Conservation (phyloP, 352 stramenopile species). For the Phytophthora syringae region DNA sequence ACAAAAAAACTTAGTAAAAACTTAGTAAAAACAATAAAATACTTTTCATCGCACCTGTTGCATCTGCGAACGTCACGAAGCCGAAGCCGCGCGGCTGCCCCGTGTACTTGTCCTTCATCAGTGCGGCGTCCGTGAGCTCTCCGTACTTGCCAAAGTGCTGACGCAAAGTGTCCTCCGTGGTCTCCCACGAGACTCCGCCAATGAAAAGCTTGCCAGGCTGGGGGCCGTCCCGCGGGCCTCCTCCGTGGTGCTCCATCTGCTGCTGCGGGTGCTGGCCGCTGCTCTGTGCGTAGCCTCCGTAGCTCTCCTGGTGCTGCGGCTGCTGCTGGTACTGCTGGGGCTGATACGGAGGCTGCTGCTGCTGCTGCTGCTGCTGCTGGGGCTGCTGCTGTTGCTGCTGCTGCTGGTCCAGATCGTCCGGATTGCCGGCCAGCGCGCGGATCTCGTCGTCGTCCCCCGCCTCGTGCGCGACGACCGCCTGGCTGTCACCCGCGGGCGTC, state of each 20-base stretch:
- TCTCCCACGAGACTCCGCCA: constrained; percentile 92
- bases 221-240: constrained; percentile 32
- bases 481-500: constrained; percentile 4
- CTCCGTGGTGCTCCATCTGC: constrained; percentile 43
- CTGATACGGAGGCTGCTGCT: constrained; percentile 30
- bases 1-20: no score
- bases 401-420: constrained; percentile 46
- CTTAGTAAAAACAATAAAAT: not conserved
- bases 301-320: constrained; percentile 27
- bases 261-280: constrained; percentile 53
- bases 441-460: constrained; percentile 76
- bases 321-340: constrained; percentile 37
- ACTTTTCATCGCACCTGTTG: constrained; percentile 58
- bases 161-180: constrained; percentile 92
- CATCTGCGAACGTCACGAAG: constrained; percentile 94
- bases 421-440: constrained; percentile 64
- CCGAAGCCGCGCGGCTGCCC: constrained; percentile 92
- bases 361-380: constrained; percentile 16
- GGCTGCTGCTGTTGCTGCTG: constrained; percentile 26
- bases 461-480: constrained; percentile 8
- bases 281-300: constrained; percentile 41
- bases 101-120: constrained; percentile 95
- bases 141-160: constrained; percentile 92
- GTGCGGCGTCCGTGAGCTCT: constrained; percentile 80
- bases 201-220: constrained; percentile 91